Percentiles rank a stretch among this genome's conserved stretches.
Conservation (phyloP, 1,139 yeast genomes). For the Geotrichum europaeum region DNA sequence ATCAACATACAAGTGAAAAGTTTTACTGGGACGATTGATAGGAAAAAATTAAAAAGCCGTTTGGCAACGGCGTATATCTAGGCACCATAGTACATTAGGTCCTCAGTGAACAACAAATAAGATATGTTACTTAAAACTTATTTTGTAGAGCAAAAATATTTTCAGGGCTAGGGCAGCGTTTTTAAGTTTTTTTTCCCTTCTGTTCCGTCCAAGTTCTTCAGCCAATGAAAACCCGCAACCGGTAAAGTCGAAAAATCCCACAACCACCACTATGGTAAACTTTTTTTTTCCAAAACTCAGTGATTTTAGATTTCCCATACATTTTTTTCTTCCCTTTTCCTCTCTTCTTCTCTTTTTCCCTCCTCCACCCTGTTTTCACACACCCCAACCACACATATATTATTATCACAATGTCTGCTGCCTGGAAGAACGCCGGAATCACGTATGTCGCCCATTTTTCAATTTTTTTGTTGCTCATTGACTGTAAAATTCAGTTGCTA, state of each 20-base stretch:
- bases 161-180: conserved; percentile 4
- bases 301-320: not conserved
- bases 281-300: not conserved
- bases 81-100: not conserved
- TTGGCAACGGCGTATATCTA: not conserved
- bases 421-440: conserved; percentile 32
- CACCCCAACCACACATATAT: not conserved
- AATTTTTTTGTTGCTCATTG: not conserved
- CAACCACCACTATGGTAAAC: not conserved
- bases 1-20: not conserved
- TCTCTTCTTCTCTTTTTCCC: not conserved
- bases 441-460: conserved; percentile 25
- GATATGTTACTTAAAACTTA: not conserved
- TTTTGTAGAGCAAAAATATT: not conserved
- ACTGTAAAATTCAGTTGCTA: not conserved
- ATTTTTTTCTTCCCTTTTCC: not conserved
- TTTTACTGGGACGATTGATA: not conserved
- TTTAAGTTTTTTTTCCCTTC: not conserved
- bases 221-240: not conserved
- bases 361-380: not conserved
- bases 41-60: not conserved
- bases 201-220: not conserved
- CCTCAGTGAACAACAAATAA: not conserved
- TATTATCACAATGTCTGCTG: conserved; percentile 20
- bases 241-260: not conserved